Evolutionary conservation across 352 stramenopile species (phyloP).

Genomic region (Elongisporangium anandrum): DNA sequence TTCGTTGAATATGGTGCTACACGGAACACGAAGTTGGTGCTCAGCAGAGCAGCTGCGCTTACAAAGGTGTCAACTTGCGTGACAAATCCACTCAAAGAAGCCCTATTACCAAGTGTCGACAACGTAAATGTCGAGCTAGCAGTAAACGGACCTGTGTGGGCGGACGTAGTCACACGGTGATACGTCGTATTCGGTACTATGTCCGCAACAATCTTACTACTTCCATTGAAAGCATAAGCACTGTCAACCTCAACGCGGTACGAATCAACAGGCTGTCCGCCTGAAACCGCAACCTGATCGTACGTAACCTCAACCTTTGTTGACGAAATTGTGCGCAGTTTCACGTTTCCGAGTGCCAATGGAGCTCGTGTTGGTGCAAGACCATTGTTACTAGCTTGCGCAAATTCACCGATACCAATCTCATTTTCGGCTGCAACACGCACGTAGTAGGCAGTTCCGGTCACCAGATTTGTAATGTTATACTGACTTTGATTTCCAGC

Average conservation of each 20-base stretch:
- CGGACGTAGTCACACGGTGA: slow-evolving; percentile 63
- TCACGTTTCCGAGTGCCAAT: slow-evolving; percentile 40
- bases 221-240: slow-evolving; percentile 24
- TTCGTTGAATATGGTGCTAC: slow-evolving; percentile 23
- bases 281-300: slow-evolving; percentile 54
- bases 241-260: slow-evolving; percentile 58
- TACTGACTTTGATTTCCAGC: slow-evolving; percentile 13
- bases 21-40: slow-evolving; percentile 46
- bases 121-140: slow-evolving; percentile 63
- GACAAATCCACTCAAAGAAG: slow-evolving; percentile 46
- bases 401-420: slow-evolving; percentile 70
- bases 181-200: slow-evolving; percentile 34
- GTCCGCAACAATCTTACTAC: slow-evolving; percentile 9
- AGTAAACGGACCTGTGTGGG: slow-evolving; percentile 62
- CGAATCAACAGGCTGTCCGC: slow-evolving; percentile 43
- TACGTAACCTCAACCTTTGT: slow-evolving; percentile 48
- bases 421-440: slow-evolving; percentile 83
- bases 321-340: slow-evolving; percentile 23
- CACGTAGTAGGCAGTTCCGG: slow-evolving; percentile 66
- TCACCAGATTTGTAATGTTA: slow-evolving; percentile 53
- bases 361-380: slow-evolving; percentile 50
- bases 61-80: slow-evolving; percentile 44
- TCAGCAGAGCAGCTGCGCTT: slow-evolving; percentile 22
- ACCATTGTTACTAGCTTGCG: slow-evolving; percentile 15
- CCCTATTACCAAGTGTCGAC: slow-evolving; percentile 31